Percentiles rank a stretch among this genome's conserved stretches.
Evolutionary conservation across 106 monocot species (phyloP).

Genomic region (Alisma plantagoaquatica): DNA sequence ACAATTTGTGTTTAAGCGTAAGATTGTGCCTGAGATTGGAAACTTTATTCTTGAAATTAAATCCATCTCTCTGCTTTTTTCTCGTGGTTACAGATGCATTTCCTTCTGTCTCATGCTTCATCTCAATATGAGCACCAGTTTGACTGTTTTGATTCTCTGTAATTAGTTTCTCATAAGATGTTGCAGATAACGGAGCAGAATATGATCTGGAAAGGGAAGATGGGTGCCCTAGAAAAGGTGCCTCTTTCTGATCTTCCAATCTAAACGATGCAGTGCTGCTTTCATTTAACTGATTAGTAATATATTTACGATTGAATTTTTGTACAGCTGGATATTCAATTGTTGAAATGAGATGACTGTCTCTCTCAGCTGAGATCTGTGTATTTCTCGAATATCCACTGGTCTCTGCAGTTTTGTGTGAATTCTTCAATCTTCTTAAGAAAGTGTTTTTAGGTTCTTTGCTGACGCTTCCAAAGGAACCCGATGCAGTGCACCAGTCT

Average conservation of each 20-base stretch:
- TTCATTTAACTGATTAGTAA: no score
- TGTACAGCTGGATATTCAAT: no score
- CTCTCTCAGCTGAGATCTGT: no score
- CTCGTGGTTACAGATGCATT: conserved; percentile 13
- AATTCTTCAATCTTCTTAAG: conserved; percentile 44
- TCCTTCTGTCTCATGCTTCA: conserved; percentile 37
- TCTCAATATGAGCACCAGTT: conserved; percentile 15
- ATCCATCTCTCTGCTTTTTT: conserved; percentile 48
- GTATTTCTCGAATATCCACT: no score
- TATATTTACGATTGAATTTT: no score
- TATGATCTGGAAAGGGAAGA: conserved; percentile 62
- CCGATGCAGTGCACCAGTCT: conserved; percentile 10
- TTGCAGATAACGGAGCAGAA: conserved; percentile 55
- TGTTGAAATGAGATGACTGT: no score
- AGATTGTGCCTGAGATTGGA: conserved; percentile 48
- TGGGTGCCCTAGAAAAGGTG: no score
- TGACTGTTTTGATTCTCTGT: conserved; percentile 35
- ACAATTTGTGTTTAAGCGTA: conserved; percentile 41
- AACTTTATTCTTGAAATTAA: conserved; percentile 46
- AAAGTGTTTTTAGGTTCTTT: conserved; percentile 40
- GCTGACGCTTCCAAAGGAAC: conserved; percentile 23
- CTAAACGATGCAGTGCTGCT: no score
- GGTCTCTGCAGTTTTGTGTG: conserved; percentile 33
- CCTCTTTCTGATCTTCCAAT: no score
- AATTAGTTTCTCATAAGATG: conserved; percentile 55